These are phyloP conservation scores for Cunninghamia lanceolata DNA, from an alignment of 75 land plant genomes.

Conservation along the genomic window DNA sequence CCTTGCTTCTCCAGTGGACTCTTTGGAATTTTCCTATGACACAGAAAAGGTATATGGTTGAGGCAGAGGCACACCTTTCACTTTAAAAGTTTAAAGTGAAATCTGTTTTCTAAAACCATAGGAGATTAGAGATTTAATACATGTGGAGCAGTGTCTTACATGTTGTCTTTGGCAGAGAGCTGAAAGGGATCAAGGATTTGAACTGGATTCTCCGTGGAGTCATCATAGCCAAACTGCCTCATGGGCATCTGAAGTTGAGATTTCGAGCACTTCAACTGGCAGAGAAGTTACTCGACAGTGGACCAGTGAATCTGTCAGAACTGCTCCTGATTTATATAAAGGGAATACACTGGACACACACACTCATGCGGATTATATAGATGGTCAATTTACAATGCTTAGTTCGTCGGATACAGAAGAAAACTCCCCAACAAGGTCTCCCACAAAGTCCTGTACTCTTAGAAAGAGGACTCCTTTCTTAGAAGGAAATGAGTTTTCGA, in stretches of 20 bases:
- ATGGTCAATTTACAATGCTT: conserved; percentile 8
- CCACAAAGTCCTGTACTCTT: neutral
- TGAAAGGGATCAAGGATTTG: conserved; percentile 8
- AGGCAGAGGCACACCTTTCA: neutral
- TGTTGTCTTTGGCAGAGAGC: conserved; percentile 5
- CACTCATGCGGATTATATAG: conserved; percentile 1
- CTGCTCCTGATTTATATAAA: conserved; percentile 8
- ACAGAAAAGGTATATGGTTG: conserved; percentile 7
- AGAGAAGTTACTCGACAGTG: conserved; percentile 1
- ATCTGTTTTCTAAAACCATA: neutral
- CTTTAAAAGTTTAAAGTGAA: neutral
- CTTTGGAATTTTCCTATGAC: conserved; percentile 4
- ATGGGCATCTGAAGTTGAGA: conserved; percentile 5
- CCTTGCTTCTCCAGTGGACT: conserved; percentile 31
- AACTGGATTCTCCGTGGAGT: conserved; percentile 10
- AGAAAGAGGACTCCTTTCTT: neutral
- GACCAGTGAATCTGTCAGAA: neutral
- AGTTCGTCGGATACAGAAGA: conserved; percentile 10
- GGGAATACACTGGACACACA: neutral
- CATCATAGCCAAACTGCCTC: conserved; percentile 7
- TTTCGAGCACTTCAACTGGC: neutral
- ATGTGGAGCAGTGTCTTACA: neutral
- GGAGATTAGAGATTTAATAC: neutral
- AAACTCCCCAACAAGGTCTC: conserved; percentile 15
- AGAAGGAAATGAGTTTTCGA: neutral